Evolutionary conservation across 2,329 filamentous ascomycete genomes (phyloP).

Genomic region (Reticulascus tulasneorum): DNA sequence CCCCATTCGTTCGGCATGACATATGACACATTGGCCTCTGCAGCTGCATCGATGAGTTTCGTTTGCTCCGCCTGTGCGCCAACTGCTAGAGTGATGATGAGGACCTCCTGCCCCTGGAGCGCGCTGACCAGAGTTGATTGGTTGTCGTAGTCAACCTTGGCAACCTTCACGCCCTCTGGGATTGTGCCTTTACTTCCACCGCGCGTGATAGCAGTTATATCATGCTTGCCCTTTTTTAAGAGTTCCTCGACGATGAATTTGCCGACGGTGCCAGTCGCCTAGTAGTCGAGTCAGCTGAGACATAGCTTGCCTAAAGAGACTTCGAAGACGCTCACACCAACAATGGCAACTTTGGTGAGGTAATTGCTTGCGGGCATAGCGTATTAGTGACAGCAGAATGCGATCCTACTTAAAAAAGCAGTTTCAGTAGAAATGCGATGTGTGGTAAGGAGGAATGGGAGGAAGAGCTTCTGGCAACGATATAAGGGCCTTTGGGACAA

Average conservation of each 20-base stretch:
- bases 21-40: slow-evolving; percentile 45
- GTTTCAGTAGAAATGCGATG: too few species aligned
- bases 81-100: slow-evolving; percentile 46
- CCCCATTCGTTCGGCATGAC: slow-evolving; percentile 47
- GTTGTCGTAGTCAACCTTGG: slow-evolving; percentile 40
- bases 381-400: too few species aligned
- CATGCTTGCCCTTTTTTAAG: slow-evolving; percentile 45
- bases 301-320: not conserved
- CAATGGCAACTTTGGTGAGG: slow-evolving; percentile 40
- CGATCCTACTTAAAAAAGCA: too few species aligned
- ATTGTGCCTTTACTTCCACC: slow-evolving; percentile 34
- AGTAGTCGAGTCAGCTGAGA: slow-evolving; percentile 5
- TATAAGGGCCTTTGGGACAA: too few species aligned
- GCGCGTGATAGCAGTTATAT: slow-evolving; percentile 49
- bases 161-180: slow-evolving; percentile 37
- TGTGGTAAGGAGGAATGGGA: too few species aligned
- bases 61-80: slow-evolving; percentile 35
- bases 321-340: slow-evolving; percentile 38
- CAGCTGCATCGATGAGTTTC: slow-evolving; percentile 45
- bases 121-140: slow-evolving; percentile 39
- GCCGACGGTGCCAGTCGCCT: slow-evolving; percentile 39
- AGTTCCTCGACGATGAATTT: slow-evolving; percentile 36
- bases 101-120: slow-evolving; percentile 48
- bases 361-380: too few species aligned
- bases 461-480: too few species aligned